Evolutionary conservation across 2,329 filamentous ascomycete species (phyloP), one percentile per base, ranked within the genome.

Genomic region (Acrocalymma vagum): DNA sequence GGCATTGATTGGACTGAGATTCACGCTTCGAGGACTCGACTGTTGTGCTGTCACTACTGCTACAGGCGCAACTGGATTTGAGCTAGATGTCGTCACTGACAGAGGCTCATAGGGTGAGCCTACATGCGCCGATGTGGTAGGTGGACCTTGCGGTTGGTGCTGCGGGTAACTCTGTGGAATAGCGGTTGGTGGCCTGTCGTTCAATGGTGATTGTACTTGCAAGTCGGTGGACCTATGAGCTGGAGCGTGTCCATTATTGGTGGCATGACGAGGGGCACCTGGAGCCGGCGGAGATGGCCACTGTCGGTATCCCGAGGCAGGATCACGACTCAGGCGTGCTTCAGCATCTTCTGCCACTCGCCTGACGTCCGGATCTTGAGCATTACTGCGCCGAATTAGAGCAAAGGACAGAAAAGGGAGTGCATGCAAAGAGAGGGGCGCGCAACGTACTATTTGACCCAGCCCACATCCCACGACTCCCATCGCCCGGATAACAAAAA

Each of bases 381-480:
- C 50, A 30, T 58, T 58, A 38, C 59, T 62, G 34, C 7, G 5
- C 23, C 7, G 25, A 23, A 35, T 61, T 31, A 61, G 42, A 20
- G 11, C 16, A 10, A 22, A 17, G 15, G 8, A 11, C 9, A 16
- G 6, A 18, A 6, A 14, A 24, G n/a, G 16, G 6, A 15, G n/a
- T 6, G 15, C 10, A 13, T 13, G 20, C 27, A 22, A 20, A 36
- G 30, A 22, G 21, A 13, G 6, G 14, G 15, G 22, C n/a, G 38
- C 13, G 24, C 24, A 29, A 56, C 57, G 24, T 48, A 63, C 60
- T 58, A 47, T 29, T 48, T 53, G 9, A 66, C 62, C 42, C 51
- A 65, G 38, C 59, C 52, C 6, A 66, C 55, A 29, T 67, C 59
- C 60, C 59, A 63, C 11, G 61, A 45, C 47, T 65, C 60, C 63